phyloP scores from a whole-genome alignment of 257 asterid species.

The Primulina huaijiensis region DNA sequence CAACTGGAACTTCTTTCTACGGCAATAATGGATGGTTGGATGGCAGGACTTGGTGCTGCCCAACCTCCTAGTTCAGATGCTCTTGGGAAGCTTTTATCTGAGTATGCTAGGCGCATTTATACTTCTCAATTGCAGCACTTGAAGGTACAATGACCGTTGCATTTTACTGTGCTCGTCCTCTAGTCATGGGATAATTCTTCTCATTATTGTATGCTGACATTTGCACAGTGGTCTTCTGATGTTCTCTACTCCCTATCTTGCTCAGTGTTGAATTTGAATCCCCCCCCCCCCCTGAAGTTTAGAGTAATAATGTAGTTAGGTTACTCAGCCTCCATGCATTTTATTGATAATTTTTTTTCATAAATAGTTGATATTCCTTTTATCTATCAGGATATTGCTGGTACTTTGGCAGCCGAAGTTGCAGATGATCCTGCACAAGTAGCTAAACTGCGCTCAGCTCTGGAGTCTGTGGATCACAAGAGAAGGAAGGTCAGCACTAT shows the following conservation, averaged over 20 bases:
- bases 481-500: conserved; percentile 73
- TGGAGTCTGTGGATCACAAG: conserved; percentile 98
- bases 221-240: background rate
- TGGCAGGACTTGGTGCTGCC: conserved; percentile 99
- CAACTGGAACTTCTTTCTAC: conserved; percentile 98
- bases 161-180: conserved; percentile 11
- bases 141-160: conserved; percentile 50
- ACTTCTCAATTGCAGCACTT: conserved; percentile 90
- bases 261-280: background rate
- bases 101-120: conserved; percentile 85
- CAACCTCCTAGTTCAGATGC: conserved; percentile 91
- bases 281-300: background rate
- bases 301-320: no score
- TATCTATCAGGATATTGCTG: conserved; percentile 81
- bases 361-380: conserved; percentile 23
- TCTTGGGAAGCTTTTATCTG: conserved; percentile 92
- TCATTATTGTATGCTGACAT: background rate
- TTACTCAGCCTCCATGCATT: conserved; percentile 9
- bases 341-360: background rate
- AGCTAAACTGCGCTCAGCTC: conserved; percentile 94
- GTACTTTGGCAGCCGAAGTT: conserved; percentile 93
- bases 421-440: conserved; percentile 93
- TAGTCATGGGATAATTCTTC: background rate
- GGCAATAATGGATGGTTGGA: conserved; percentile 99
- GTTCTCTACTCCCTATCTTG: background rate